phyloP scores from a whole-genome alignment of 345 rosid species.

The Brassica rapa region DNA sequence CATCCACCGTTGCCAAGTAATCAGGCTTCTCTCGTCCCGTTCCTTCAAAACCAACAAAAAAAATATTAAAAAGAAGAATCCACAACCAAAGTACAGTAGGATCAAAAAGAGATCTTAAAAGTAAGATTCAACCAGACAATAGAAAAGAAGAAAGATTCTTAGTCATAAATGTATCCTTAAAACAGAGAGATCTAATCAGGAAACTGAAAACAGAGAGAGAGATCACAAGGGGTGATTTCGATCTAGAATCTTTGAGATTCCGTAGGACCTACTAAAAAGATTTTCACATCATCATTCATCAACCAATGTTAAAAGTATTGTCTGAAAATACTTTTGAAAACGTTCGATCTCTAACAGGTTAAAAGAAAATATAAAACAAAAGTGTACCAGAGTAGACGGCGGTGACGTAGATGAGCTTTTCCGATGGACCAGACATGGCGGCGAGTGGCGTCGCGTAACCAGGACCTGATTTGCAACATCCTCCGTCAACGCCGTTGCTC shows the following conservation, averaged over 20 bases:
- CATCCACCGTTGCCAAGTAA: constrained; percentile 79
- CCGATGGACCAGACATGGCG: constrained; percentile 88
- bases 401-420: constrained; percentile 76
- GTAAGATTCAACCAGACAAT: neutral
- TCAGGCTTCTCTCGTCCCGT: constrained; percentile 79
- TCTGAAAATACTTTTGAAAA: neutral
- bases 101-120: neutral
- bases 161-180: neutral
- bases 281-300: neutral
- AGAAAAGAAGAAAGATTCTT: neutral
- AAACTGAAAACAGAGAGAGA: neutral
- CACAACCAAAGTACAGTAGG: neutral
- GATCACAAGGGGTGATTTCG: neutral
- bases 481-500: constrained; percentile 16
- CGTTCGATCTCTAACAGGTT: neutral
- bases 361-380: neutral
- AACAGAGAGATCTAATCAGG: neutral
- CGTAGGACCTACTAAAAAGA: neutral
- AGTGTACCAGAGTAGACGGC: constrained; percentile 74
- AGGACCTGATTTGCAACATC: constrained; percentile 72
- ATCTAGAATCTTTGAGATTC: neutral
- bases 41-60: constrained; percentile 40
- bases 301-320: neutral
- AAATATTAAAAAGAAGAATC: too few relatives aligned
- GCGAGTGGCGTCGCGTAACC: constrained; percentile 81